These are phyloP conservation scores for Thalassiosira livingstoniorum DNA, from an alignment of 352 stramenopile species.

Conservation along the genomic window DNA sequence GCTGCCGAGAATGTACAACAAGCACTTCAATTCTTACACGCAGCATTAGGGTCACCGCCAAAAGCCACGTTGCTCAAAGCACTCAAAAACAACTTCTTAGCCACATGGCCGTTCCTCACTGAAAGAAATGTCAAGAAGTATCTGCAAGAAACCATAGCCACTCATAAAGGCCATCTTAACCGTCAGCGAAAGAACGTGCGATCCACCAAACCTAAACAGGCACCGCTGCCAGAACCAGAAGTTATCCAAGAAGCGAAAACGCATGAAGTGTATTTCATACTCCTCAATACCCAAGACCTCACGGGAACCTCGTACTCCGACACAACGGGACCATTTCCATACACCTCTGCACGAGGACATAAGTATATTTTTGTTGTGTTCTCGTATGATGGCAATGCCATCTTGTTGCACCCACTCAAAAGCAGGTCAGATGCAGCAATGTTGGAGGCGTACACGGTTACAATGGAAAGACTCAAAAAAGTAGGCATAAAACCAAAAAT, in stretches of 20 bases:
- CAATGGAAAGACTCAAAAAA: background rate
- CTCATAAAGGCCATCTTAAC: background rate
- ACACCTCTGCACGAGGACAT: background rate
- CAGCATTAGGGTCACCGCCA: background rate
- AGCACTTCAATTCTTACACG: background rate
- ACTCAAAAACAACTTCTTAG: background rate
- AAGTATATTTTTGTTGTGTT: conserved; percentile 2
- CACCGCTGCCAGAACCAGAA: background rate
- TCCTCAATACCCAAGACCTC: no score
- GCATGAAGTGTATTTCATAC: background rate
- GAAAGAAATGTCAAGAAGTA: background rate
- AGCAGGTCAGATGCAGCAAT: background rate
- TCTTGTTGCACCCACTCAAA: background rate
- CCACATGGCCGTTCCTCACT: background rate
- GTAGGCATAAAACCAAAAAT: conserved; percentile 19
- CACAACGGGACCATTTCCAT: background rate
- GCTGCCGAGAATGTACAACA: background rate
- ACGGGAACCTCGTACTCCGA: no score
- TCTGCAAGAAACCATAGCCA: background rate
- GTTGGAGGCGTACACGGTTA: background rate
- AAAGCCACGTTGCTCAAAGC: background rate
- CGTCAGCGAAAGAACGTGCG: background rate
- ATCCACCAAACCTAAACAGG: conserved; percentile 1
- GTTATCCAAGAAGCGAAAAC: background rate
- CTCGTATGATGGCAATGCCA: background rate